Evolutionary conservation across 2,329 filamentous ascomycete species (phyloP), one percentile per base, ranked within the genome.

Genomic region (Teratosphaeriaceae sp.): DNA sequence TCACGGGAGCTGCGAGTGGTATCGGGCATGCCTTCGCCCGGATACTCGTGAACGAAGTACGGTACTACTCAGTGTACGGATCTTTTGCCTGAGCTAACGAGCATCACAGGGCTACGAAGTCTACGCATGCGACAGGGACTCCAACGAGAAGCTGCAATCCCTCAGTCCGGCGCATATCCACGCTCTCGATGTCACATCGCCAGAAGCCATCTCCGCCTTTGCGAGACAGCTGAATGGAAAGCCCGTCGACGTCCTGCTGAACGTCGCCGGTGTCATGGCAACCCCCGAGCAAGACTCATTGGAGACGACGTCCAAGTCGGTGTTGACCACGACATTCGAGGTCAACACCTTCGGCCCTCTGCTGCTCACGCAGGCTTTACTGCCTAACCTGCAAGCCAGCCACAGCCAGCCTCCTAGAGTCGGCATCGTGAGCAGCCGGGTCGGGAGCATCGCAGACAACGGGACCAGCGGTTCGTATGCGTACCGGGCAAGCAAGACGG

Each of bases 281-380:
- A 52, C 56, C 1, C 38, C 48, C 6, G 54, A 58, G 23, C 44
- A 59, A 22, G 67, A 71, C 49, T 54, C 49, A 12, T 46, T 67
- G n/a, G 43, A 54, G 18, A 61, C 55, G 13, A 51, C 66, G 29
- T 55, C 50, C 36, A 48, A 53, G 13, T 43, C 53, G 5, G 50
- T 53, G 11, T 53, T 72, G 9, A 51, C 61, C 23, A 54, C 48
- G 11, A 63, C 62, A 16, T 72, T 72, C 49, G 58, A 63, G 12
- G 62, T 67, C 47, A 73, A 72, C 51, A 63, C 68, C 1, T 69
- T 68, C 41, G 69, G 67, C 0, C 67, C 68, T 0, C 54, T 73
- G 8, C 56, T 72, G 3, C 56, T 73, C 0, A 70, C 65, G 1
- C 67, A 71, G 55, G 63, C 68, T 1, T 59, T 72, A 1, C 56